Base-by-base conservation (phyloP, 1,139 yeast genomes). In the Nakaseomyces sp. region DNA sequence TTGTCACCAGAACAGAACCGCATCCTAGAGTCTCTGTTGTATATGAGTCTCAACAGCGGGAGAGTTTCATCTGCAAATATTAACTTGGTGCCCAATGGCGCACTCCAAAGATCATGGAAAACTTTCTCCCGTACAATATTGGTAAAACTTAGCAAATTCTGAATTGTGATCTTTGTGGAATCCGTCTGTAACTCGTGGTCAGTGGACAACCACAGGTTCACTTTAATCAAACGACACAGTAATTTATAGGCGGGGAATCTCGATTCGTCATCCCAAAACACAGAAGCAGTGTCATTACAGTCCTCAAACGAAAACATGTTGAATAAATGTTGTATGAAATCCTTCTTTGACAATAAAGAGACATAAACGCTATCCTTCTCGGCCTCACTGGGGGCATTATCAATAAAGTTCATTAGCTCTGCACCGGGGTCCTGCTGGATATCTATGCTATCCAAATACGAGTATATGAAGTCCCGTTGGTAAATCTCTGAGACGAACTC, bases 11-110 rank as follows among this genome's bases (percentile, higher is more conserved):
- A 43, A 36, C 83, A 64, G 45, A 82, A 71, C n/a, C 70, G 65
- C 43, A 84, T 63, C 43, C 95, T 70, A 10, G 84, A 69, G 55
- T 87, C 87, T 46, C 87, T 75, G 42, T 76, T 58, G 58, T 86
- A 81, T 1, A 88, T 62, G 56, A 84, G 91, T 45, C 81, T 77
- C 45, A 86, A 62, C 12, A 86, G 70, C 9, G 73, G 65, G 16
- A 81, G 60, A 0, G 83, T 68, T 1, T 68, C 60, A 6, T 58
- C 57, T 39, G 70, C 65, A 28, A 75, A 53, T 5, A 61, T 58
- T n/a, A 46, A 26, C 40, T 55, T 37, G 46, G 47, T 25, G 45
- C 49, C 38, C 30, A 43, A 32, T 3, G 44, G 28, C 2, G 36
- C 24, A 43, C 69, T 66, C 69, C 85, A 74, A 12, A 83, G 68